A percentile compares a stretch with the other conserved stretches of the same genome.
Conservation (phyloP, 805 yeast species). For the Lachancea mirantina region DNA sequence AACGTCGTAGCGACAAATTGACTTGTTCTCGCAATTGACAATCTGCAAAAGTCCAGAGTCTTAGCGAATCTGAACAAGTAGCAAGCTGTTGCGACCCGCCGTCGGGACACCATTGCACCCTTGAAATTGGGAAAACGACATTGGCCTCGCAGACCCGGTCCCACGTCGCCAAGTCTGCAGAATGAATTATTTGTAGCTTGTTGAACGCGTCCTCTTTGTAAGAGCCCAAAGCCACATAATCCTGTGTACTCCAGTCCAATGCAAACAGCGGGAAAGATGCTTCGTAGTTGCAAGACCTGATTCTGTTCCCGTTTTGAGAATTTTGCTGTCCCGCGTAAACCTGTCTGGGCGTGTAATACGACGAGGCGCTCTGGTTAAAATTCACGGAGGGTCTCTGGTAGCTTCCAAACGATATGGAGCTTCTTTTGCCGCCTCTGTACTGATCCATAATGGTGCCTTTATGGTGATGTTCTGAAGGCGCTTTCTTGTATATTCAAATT, state of each 20-base stretch:
- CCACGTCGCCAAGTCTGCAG: constrained; percentile 64
- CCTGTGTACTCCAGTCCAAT: constrained; percentile 30
- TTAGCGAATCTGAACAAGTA: constrained; percentile 31
- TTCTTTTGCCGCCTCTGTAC: constrained; percentile 24
- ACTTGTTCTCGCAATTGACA: constrained; percentile 34
- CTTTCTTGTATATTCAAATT: too few relatives aligned
- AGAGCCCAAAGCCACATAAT: constrained; percentile 35
- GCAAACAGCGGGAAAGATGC: constrained; percentile 26
- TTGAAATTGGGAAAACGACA: constrained; percentile 28
- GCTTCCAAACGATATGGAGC: constrained; percentile 27
- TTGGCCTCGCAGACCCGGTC: constrained; percentile 37
- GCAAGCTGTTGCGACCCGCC: constrained; percentile 24
- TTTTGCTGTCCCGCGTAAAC: constrained; percentile 7
- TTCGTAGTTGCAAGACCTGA: constrained; percentile 23
- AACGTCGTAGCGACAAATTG: constrained; percentile 36
- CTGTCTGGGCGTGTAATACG: constrained; percentile 8
- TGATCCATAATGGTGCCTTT: constrained; percentile 7
- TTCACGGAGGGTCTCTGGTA: constrained; percentile 13
- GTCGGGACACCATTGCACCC: constrained; percentile 31
- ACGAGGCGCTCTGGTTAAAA: constrained; percentile 5
- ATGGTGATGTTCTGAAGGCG: too few relatives aligned
- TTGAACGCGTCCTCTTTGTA: constrained; percentile 73
- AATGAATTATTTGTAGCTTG: constrained; percentile 47
- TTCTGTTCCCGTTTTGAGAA: constrained; percentile 4
- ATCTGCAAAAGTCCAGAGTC: constrained; percentile 28